Percentiles rank a stretch among this genome's conserved stretches.
phyloP scores from a whole-genome alignment of 352 stramenopile species.

The Thraustotheca clavata region DNA sequence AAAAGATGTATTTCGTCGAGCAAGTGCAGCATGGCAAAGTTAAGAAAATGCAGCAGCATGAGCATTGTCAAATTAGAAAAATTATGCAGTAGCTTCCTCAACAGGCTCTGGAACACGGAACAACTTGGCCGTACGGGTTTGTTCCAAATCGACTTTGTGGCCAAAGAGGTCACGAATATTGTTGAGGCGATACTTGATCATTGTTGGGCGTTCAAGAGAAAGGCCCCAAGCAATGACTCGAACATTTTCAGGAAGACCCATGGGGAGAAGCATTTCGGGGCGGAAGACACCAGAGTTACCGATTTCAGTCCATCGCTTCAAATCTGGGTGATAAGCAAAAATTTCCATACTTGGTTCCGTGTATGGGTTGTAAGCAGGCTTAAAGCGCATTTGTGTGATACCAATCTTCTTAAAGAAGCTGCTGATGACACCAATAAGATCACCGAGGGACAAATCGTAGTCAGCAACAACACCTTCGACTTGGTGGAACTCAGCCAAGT shows the following conservation, averaged over 20 bases:
- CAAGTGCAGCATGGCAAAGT: neutral
- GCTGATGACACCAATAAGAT: constrained; percentile 99
- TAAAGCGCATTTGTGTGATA: constrained; percentile 99
- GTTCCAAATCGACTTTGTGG: constrained; percentile 97
- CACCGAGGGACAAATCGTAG: constrained; percentile 96
- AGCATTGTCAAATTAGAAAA: too few species aligned
- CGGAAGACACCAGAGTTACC: constrained; percentile 99
- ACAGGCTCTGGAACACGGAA: constrained; percentile 35
- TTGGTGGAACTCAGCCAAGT: constrained; percentile 99
- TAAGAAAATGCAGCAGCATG: neutral
- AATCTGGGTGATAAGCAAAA: constrained; percentile 99
- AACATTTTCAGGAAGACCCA: constrained; percentile 98
- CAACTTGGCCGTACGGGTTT: constrained; percentile 89
- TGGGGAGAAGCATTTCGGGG: constrained; percentile 98
- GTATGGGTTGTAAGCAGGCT: constrained; percentile 99
- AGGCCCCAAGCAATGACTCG: constrained; percentile 99
- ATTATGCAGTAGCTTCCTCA: neutral
- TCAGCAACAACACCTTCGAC: constrained; percentile 98
- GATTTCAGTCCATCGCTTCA: constrained; percentile 99
- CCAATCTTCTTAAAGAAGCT: constrained; percentile 99
- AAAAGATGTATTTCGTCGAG: constrained; percentile 7
- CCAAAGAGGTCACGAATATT: constrained; percentile 99
- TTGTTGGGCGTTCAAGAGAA: constrained; percentile 98
- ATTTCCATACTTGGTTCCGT: constrained; percentile 99
- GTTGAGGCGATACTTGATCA: constrained; percentile 99